Evolutionary conservation across 352 stramenopile genomes (phyloP), one percentile per base, ranked within the genome.

Genomic region (Phytophthora pluvialis): DNA sequence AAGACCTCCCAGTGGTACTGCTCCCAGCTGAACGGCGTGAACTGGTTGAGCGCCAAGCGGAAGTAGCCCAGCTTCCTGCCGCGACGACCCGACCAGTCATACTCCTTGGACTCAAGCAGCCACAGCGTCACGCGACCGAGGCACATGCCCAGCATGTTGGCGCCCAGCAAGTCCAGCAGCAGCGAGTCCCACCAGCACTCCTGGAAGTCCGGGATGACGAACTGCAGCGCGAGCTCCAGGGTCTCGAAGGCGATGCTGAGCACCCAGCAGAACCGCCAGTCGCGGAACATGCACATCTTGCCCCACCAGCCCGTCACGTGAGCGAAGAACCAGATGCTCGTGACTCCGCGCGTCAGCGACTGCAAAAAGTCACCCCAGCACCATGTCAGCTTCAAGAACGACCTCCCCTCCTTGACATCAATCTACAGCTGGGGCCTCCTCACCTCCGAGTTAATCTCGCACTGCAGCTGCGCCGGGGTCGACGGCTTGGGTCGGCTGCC

Each of bases 141-240:
- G 28, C 77, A 80, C 90, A 97, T 97, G 32, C 93, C 93, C 12
- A 98, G 54, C 48, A 98, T 72, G 67, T 98, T 98, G 8, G 93
- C 95, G 8, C 93, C 93, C 26, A 98, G 77, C 18, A 97, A 63
- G 67, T 98, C 93, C 64, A 97, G 80, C 35, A 98, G 80, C 21
- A 98, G 59, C 39, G 92, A 97, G 64, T 98, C 93, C 93, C 93
- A 98, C 78, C 91, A 98, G 73, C 93, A 98, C 72, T 98, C 93
- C 61, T 97, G 88, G 63, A 98, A 98, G 65, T 98, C 92, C 0
- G 93, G 86, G 44, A 96, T 95, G 31, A 97, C 76, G 74, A 95
- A 96, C 61, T 97, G 84, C 15, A 97, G 70, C 12, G 89, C 80
- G 13, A 96, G 77, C 56, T 98, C 93, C 21, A 98, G 70, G 26